Percentiles rank a stretch among this genome's conserved stretches.
Evolutionary conservation across 345 rosid genomes (phyloP).

Genomic region (Murraya paniculata): DNA sequence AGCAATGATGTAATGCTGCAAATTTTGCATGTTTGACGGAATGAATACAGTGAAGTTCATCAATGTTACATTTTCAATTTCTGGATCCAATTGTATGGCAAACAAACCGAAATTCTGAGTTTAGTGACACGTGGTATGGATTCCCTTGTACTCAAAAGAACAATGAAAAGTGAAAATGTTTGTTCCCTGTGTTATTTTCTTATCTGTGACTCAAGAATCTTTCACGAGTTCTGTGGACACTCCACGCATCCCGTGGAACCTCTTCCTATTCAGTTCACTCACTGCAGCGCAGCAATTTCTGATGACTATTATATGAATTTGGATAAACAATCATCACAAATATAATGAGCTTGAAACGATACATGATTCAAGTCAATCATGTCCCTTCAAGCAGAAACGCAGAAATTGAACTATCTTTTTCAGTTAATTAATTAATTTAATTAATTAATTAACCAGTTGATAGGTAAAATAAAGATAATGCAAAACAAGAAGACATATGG

Average conservation of each 20-base stretch:
- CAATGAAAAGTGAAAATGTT: not conserved
- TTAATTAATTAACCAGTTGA: not conserved
- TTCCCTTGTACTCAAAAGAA: not conserved
- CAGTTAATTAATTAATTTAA: not conserved
- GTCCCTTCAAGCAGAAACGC: not conserved
- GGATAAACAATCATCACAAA: no score
- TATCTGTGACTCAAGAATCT: no score
- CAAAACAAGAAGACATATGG: not conserved
- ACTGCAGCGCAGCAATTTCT: not conserved
- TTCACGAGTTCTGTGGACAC: no score
- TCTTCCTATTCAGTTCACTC: no score
- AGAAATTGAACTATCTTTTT: not conserved
- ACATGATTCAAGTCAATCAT: no score
- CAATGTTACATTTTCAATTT: not conserved
- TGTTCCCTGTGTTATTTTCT: no score
- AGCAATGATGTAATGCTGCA: not conserved
- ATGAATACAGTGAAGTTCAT: not conserved
- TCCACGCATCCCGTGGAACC: no score
- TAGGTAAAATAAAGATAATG: not conserved
- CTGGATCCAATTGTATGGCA: not conserved
- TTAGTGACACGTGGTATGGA: not conserved
- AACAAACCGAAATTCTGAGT: not conserved
- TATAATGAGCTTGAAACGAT: no score
- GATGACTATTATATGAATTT: no score
- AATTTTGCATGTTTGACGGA: not conserved